Conservation (phyloP, 495 filamentous ascomycete species). For the Penicillium diatomitis region DNA sequence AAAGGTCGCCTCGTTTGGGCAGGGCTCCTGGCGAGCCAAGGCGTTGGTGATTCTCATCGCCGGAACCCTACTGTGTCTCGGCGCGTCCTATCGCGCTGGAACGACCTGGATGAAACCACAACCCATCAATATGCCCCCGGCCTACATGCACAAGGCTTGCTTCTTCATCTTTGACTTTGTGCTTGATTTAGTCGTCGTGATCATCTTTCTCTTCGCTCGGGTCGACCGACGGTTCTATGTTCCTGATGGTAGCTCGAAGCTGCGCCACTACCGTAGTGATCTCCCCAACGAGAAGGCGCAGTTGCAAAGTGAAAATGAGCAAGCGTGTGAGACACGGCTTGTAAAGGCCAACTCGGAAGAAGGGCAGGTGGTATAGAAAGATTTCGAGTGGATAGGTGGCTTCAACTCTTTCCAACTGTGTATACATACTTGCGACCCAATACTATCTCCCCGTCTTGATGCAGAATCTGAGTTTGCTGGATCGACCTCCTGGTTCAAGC, state of each 20-base stretch:
- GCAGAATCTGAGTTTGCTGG: too few species aligned
- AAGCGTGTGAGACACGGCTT: too few species aligned
- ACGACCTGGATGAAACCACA: slow-evolving; percentile 44
- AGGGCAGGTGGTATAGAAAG: too few species aligned
- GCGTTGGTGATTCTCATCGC: slow-evolving; percentile 49
- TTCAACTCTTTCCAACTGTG: too few species aligned
- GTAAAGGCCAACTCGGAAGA: too few species aligned
- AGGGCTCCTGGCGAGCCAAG: slow-evolving; percentile 57
- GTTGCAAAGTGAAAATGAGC: too few species aligned
- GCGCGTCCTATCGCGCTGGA: slow-evolving; percentile 61
- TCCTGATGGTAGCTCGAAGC: slow-evolving; percentile 22
- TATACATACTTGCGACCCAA: too few species aligned
- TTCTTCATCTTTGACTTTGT: slow-evolving; percentile 77
- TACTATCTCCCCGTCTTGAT: too few species aligned
- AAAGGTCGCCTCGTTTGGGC: slow-evolving; percentile 59
- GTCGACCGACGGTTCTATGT: slow-evolving; percentile 69
- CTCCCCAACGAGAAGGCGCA: too few species aligned
- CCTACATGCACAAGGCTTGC: slow-evolving; percentile 57
- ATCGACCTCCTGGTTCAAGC: too few species aligned
- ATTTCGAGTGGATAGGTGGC: too few species aligned
- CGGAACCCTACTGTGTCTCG: slow-evolving; percentile 50
- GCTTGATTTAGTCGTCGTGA: slow-evolving; percentile 61
- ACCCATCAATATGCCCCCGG: slow-evolving; percentile 47
- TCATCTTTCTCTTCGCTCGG: slow-evolving; percentile 51
- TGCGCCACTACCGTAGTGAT: slow-evolving; percentile 9